Percentiles rank a stretch among this genome's conserved stretches.
Evolutionary conservation across 208 protist species (phyloP).

Genomic region (Crithidia expoeki): DNA sequence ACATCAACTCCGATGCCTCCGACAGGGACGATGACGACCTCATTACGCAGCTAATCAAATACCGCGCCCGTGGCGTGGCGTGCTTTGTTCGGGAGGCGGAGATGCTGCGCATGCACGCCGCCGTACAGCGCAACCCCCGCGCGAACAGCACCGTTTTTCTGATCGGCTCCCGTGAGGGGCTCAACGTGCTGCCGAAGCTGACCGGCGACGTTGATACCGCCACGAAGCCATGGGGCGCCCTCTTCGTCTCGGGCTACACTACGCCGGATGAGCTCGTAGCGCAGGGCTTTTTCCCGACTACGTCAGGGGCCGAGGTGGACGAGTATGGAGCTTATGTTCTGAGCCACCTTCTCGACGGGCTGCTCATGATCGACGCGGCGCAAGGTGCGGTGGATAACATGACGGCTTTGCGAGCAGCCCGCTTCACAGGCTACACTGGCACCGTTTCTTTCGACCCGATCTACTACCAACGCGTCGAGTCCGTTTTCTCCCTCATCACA

Average conservation of each 20-base stretch:
- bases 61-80: slow-evolving; percentile 54
- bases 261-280: slow-evolving; percentile 41
- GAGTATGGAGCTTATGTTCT: slow-evolving; percentile 79
- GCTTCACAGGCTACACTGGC: slow-evolving; percentile 76
- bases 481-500: slow-evolving; percentile 58
- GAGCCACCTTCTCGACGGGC: slow-evolving; percentile 81
- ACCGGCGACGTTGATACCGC: slow-evolving; percentile 33
- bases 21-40: slow-evolving; percentile 67
- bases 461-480: slow-evolving; percentile 68
- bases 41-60: slow-evolving; percentile 42
- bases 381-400: slow-evolving; percentile 38
- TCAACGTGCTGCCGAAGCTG: slow-evolving; percentile 60
- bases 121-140: slow-evolving; percentile 40
- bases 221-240: slow-evolving; percentile 54
- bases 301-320: slow-evolving; percentile 39
- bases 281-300: slow-evolving; percentile 46
- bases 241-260: slow-evolving; percentile 75
- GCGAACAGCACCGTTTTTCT: slow-evolving; percentile 55
- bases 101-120: slow-evolving; percentile 54
- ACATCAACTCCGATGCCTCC: slow-evolving; percentile 52
- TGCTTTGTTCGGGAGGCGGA: slow-evolving; percentile 68
- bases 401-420: slow-evolving; percentile 42
- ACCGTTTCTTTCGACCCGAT: slow-evolving; percentile 72
- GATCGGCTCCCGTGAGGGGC: slow-evolving; percentile 62
- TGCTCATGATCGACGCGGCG: slow-evolving; percentile 56